Conservation (phyloP, 192 early-diverging fungal genomes). For the Allomyces macrogynus region DNA sequence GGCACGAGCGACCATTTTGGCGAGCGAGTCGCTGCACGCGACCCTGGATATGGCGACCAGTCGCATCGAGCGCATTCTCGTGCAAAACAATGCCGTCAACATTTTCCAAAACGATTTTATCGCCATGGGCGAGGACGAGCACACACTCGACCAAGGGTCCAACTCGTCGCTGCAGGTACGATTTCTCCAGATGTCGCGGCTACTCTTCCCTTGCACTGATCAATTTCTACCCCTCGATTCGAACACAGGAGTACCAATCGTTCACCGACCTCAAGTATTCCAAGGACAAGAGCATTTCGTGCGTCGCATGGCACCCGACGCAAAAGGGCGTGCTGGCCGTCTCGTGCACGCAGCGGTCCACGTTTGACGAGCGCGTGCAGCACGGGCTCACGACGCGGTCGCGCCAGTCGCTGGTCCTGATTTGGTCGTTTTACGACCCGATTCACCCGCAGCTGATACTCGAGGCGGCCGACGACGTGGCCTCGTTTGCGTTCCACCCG, state of each 20-base stretch:
- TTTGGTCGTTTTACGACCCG: slow-evolving; percentile 44
- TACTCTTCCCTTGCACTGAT: no score
- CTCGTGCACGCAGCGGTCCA: slow-evolving; percentile 24
- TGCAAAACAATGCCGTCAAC: slow-evolving; percentile 32
- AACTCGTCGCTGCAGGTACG: slow-evolving; percentile 25
- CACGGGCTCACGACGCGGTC: slow-evolving; percentile 15
- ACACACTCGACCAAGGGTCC: slow-evolving; percentile 29
- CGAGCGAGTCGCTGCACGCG: slow-evolving; percentile 3
- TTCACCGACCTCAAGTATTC: slow-evolving; percentile 39
- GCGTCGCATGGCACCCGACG: slow-evolving; percentile 39
- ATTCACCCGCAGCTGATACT: slow-evolving; percentile 41
- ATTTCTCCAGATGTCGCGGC: not conserved
- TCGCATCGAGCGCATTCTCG: slow-evolving; percentile 24
- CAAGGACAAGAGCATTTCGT: slow-evolving; percentile 37
- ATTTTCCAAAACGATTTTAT: slow-evolving; percentile 35
- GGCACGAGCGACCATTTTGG: slow-evolving; percentile 1
- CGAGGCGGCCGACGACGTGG: slow-evolving; percentile 38
- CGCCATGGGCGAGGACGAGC: slow-evolving; percentile 34
- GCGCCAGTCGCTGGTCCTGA: slow-evolving; percentile 25
- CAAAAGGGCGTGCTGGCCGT: slow-evolving; percentile 29
- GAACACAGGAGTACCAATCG: slow-evolving; percentile 37
- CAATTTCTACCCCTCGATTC: not conserved
- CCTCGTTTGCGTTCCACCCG: slow-evolving; percentile 33
- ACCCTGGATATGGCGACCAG: slow-evolving; percentile 5
- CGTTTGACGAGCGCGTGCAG: slow-evolving; percentile 33